Evolutionary conservation across 78 protist species (phyloP), one percentile per base, ranked within the genome.

Genomic region (Planoprotostelium fungivorum): DNA sequence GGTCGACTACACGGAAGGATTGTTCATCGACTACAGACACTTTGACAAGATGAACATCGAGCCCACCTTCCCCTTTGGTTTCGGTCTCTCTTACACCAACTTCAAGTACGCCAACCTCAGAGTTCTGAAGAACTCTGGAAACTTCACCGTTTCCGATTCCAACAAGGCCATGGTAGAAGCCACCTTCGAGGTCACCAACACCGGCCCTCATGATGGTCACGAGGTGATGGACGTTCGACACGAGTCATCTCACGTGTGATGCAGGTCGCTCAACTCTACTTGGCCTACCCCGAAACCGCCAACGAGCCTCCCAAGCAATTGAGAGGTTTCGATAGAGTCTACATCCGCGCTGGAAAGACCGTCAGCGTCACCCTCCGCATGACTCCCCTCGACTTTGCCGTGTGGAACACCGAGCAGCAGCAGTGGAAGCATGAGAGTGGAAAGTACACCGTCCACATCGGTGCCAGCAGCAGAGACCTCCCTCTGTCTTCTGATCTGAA

Each of bases 41-140:
- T 51, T 51, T 51, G 73, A 51, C 73, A 5, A 51, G 16, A 51
- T 25, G 31, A 51, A 51, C 73, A 51, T 51, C 73, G 73, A 51
- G 73, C 73, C 87, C 87, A 85, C 87, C 0, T 93, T 93, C 85
- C 84, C 88, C 38, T 95, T 95, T 85, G 97, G 97, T 28, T 83
- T 73, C 36, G 97, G 97, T 36, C 93, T 93, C 28, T 51, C 89
- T 29, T 95, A 95, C 90, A 93, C 96, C 38, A 35, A 29, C 0
- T 95, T 95, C 38, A 35, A 23, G 29, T 95, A 95, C 86, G 38
- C 88, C 25, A 28, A 63, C 73, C 73, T 51, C 73, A 51, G 5
- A 25, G 73, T 51, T 16, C 16, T 16, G 31, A 51, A 51, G 16
- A 51, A 25, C 31, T 16, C 73, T 16, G 73, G 73, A 51, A 51